Percentiles rank a stretch among this genome's conserved stretches.
Conservation (phyloP, 148 eudicot species). For the Camellia lanceoleosa region DNA sequence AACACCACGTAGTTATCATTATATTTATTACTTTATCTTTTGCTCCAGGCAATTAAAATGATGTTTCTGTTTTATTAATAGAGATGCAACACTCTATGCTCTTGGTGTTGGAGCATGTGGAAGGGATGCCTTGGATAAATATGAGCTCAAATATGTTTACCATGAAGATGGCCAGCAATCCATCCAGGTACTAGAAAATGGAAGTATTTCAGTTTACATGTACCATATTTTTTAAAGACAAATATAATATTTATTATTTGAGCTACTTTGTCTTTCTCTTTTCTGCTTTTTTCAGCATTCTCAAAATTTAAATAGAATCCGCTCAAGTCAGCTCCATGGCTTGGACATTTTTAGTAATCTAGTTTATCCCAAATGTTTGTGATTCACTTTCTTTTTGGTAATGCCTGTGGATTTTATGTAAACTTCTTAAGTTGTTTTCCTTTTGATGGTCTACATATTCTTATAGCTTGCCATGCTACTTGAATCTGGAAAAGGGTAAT, state of each 20-base stretch:
- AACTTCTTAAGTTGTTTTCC: neutral
- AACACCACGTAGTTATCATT: neutral
- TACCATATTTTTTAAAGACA: no score
- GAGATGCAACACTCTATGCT: constrained; percentile 85
- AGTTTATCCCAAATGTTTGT: neutral
- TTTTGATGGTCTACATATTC: neutral
- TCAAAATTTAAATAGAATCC: neutral
- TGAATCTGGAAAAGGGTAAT: neutral
- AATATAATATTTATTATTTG: neutral
- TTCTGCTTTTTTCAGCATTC: neutral
- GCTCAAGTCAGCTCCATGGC: neutral
- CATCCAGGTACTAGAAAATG: constrained; percentile 47
- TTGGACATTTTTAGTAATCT: no score
- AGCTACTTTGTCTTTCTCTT: neutral
- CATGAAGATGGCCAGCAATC: constrained; percentile 75
- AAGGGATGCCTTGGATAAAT: constrained; percentile 62
- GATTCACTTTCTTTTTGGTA: neutral
- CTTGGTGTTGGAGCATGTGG: constrained; percentile 91
- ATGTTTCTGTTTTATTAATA: constrained; percentile 20
- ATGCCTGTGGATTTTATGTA: neutral
- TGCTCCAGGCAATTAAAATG: neutral
- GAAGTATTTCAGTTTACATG: neutral
- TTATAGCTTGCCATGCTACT: neutral
- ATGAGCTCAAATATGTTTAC: constrained; percentile 85
- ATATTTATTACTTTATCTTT: neutral